phyloP scores from a whole-genome alignment of 169 alveolate genomes.

The Ichthyophthirius multifiliis region DNA sequence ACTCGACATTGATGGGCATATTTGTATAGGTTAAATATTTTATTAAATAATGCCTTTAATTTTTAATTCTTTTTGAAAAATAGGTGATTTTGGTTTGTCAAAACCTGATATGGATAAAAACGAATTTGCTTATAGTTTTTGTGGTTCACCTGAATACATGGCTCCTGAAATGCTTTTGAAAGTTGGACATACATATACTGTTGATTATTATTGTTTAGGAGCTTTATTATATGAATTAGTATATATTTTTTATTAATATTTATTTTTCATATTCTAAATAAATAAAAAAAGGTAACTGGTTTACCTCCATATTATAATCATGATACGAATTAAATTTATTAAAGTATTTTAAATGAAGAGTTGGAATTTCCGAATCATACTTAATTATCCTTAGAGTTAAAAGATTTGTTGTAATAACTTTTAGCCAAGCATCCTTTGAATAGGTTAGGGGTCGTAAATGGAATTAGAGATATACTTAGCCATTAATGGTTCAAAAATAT shows the following conservation, averaged over 20 bases:
- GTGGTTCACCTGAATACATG: conserved; percentile 88
- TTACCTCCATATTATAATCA: conserved; percentile 48
- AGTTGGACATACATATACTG: conserved; percentile 77
- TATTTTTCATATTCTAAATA: conserved; percentile 49
- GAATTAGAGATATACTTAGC: conserved; percentile 48
- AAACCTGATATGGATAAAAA: conserved; percentile 45
- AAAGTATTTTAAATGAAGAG: conserved; percentile 36
- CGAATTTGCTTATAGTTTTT: conserved; percentile 68
- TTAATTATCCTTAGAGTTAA: conserved; percentile 12
- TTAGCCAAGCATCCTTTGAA: conserved; percentile 38
- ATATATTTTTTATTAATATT: conserved; percentile 28
- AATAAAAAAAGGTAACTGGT: conserved; percentile 47
- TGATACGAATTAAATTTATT: conserved; percentile 36
- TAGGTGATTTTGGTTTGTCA: conserved; percentile 83
- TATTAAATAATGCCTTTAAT: conserved; percentile 6
- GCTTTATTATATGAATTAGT: conserved; percentile 50
- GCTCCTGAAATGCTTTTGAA: conserved; percentile 84
- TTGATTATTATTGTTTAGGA: conserved; percentile 83
- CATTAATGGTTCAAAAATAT: conserved; percentile 53
- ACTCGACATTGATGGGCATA: conserved; percentile 63
- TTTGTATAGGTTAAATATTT: conserved; percentile 48
- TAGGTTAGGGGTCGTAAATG: conserved; percentile 43
- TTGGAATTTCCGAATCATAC: conserved; percentile 36
- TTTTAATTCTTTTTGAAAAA: neutral
- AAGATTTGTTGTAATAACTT: conserved; percentile 14